phyloP scores from a whole-genome alignment of 176 grass and related monocot genomes.

The Carex littledalei region DNA sequence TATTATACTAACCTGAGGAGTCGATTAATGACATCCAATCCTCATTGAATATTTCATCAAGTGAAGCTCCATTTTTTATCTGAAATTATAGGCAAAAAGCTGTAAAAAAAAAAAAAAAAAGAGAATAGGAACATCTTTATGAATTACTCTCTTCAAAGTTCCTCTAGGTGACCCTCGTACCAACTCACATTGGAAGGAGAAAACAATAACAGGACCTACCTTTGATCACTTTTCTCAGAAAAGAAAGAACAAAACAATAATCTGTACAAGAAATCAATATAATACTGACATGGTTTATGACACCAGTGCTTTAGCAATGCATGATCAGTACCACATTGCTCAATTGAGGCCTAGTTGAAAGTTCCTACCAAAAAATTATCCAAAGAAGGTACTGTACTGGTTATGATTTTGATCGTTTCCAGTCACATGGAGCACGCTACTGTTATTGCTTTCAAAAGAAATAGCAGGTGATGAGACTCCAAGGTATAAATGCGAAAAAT shows the following conservation, averaged over 20 bases:
- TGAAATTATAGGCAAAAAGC: conserved; percentile 35
- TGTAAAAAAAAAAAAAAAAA: background rate
- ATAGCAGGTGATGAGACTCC: background rate
- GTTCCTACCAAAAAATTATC: background rate
- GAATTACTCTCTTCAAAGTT: background rate
- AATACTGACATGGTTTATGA: background rate
- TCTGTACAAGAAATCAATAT: background rate
- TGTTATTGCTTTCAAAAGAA: background rate
- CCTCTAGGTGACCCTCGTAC: background rate
- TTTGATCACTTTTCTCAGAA: background rate
- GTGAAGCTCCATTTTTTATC: conserved; percentile 49
- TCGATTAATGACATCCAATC: conserved; percentile 16
- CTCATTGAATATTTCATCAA: conserved; percentile 69
- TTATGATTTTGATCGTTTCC: background rate
- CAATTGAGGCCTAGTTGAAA: background rate
- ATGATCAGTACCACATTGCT: background rate
- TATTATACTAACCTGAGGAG: conserved; percentile 16
- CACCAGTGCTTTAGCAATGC: background rate
- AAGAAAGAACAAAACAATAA: background rate
- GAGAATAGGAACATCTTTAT: background rate
- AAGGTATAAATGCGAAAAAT: background rate
- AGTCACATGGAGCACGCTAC: background rate
- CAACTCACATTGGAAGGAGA: background rate
- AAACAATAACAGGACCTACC: background rate
- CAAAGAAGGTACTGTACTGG: background rate